Evolutionary conservation across 2,329 filamentous ascomycete genomes (phyloP).

Genomic region (Ceratocystis alfenasii): DNA sequence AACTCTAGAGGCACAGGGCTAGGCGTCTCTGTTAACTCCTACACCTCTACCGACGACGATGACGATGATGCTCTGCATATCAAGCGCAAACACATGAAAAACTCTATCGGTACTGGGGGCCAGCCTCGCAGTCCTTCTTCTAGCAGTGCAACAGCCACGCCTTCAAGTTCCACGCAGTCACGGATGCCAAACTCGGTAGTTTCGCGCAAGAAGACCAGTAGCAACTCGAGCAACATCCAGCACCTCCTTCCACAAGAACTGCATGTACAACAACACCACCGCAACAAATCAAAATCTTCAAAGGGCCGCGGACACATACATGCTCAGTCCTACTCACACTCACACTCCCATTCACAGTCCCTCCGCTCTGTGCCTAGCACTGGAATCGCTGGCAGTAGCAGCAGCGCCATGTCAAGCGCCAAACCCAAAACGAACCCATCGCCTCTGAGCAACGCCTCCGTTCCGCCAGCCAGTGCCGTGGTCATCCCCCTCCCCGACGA

Average conservation of each 20-base stretch:
- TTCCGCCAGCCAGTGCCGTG: conserved; percentile 15
- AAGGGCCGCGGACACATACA: background rate
- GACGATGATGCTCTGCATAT: conserved; percentile 69
- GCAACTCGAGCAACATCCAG: background rate
- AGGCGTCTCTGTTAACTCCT: conserved; percentile 41
- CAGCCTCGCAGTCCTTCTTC: conserved; percentile 10
- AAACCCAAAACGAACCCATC: conserved; percentile 17
- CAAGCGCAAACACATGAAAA: background rate
- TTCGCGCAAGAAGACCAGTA: conserved; percentile 37
- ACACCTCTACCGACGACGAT: conserved; percentile 66
- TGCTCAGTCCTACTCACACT: background rate
- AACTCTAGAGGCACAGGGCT: background rate
- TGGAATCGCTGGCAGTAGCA: background rate
- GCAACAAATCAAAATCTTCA: conserved; percentile 1
- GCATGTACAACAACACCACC: background rate
- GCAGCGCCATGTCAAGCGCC: background rate
- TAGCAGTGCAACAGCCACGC: conserved; percentile 22
- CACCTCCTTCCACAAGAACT: conserved; percentile 2
- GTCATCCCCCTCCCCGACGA: conserved; percentile 35
- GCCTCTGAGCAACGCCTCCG: conserved; percentile 13
- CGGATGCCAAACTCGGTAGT: conserved; percentile 31
- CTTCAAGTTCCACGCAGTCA: conserved; percentile 35
- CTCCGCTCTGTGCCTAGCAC: background rate
- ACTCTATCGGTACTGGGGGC: background rate
- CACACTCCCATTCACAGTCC: conserved; percentile 7